Evolutionary conservation across 192 early-diverging fungal genomes (phyloP).

Genomic region (Umbelopsis sp.): DNA sequence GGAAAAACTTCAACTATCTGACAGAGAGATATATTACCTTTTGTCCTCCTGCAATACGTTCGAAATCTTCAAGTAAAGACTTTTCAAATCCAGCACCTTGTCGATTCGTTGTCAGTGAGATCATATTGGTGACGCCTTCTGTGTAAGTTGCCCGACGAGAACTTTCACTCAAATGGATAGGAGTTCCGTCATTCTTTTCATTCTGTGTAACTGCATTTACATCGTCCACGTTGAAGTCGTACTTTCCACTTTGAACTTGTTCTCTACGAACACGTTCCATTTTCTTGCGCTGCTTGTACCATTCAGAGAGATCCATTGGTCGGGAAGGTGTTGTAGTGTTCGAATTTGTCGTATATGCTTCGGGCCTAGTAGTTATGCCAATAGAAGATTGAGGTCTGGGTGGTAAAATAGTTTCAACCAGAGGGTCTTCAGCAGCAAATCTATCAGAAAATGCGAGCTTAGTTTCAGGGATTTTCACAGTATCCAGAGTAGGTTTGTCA

Average conservation of each 20-base stretch:
- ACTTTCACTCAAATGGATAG: not conserved
- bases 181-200: not conserved
- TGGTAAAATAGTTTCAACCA: no score
- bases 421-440: not conserved
- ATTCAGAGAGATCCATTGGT: constrained; percentile 7
- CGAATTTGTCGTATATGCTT: not conserved
- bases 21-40: not conserved
- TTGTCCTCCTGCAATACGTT: constrained; percentile 12
- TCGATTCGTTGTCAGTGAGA: not conserved
- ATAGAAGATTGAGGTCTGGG: no score
- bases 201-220: not conserved
- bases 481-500: not conserved
- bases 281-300: constrained; percentile 1
- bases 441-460: not conserved
- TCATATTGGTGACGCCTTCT: not conserved
- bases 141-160: constrained; percentile 2
- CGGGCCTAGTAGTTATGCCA: no score
- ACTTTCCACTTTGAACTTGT: not conserved
- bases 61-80: constrained; percentile 6
- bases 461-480: not conserved
- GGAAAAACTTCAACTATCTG: not conserved
- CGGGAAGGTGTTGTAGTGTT: not conserved
- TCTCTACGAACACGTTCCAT: not conserved
- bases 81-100: constrained; percentile 31
- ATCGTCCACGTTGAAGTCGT: not conserved